Percentiles rank a stretch among this genome's conserved stretches.
Evolutionary conservation across 2,329 filamentous ascomycete species (phyloP).

Genomic region (Aciculosporium take): DNA sequence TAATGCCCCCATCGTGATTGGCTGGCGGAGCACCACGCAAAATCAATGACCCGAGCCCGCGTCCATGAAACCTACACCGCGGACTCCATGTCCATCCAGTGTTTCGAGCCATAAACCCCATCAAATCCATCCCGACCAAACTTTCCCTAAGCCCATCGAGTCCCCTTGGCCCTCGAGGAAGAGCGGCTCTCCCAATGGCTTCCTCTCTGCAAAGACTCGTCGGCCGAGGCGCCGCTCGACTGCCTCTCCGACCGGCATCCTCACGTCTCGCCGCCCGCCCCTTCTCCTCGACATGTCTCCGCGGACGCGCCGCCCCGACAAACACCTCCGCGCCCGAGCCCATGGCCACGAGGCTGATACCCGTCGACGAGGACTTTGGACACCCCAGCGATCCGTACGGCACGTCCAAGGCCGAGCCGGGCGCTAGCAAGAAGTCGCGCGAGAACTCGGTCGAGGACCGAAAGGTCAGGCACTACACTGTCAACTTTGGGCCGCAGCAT

Average conservation of each 20-base stretch:
- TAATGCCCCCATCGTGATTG: slow-evolving; percentile 18
- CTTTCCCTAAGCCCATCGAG: slow-evolving; percentile 15
- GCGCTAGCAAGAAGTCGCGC: slow-evolving; percentile 29
- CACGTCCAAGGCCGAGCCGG: slow-evolving; percentile 26
- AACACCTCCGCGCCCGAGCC: too few species aligned
- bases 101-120: too few species aligned
- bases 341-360: slow-evolving; percentile 45
- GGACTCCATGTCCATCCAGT: too few species aligned
- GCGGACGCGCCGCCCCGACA: slow-evolving; percentile 50
- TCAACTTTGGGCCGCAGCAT: slow-evolving; percentile 99
- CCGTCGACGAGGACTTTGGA: slow-evolving; percentile 50
- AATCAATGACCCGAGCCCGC: slow-evolving; percentile 20
- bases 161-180: slow-evolving; percentile 23
- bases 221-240: slow-evolving; percentile 54
- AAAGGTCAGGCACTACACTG: slow-evolving; percentile 96
- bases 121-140: slow-evolving; percentile 5
- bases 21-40: slow-evolving; percentile 14
- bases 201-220: slow-evolving; percentile 55
- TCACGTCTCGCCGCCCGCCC: slow-evolving; percentile 32
- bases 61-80: too few species aligned
- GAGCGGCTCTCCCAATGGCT: slow-evolving; percentile 40
- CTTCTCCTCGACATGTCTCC: slow-evolving; percentile 51
- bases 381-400: slow-evolving; percentile 36
- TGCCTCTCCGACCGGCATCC: slow-evolving; percentile 37
- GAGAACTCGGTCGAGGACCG: slow-evolving; percentile 42